Evolutionary conservation across 768 basidiomycete species (phyloP).

Genomic region (Tulasnella sp.): DNA sequence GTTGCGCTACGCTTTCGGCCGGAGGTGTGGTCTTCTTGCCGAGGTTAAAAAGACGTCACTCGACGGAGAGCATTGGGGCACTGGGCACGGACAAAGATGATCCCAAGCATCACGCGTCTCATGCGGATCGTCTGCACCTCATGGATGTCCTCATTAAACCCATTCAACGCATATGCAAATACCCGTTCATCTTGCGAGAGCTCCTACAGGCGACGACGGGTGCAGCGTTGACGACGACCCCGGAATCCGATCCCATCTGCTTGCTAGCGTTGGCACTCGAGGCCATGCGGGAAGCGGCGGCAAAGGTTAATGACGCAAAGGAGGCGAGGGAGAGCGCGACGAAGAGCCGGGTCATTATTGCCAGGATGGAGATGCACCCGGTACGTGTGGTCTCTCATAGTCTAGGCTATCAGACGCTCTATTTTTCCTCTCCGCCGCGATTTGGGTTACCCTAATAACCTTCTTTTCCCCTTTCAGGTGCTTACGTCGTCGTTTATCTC

Average conservation of each 20-base stretch:
- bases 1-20: constrained; percentile 47
- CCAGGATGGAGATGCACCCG: constrained; percentile 39
- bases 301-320: constrained; percentile 70
- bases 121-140: constrained; percentile 22
- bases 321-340: constrained; percentile 48
- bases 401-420: background rate
- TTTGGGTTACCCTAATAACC: background rate
- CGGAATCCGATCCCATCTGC: background rate
- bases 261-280: constrained; percentile 29
- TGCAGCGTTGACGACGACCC: background rate
- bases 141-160: constrained; percentile 93
- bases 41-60: background rate
- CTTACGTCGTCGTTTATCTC: constrained; percentile 27
- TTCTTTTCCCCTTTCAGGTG: background rate
- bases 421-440: background rate
- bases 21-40: constrained; percentile 22
- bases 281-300: constrained; percentile 65
- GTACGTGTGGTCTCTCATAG: background rate
- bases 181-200: constrained; percentile 77
- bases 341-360: constrained; percentile 56
- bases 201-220: constrained; percentile 28
- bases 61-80: constrained; percentile 14
- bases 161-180: constrained; percentile 91
- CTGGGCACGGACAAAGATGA: constrained; percentile 3
- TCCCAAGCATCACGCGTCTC: constrained; percentile 24